Evolutionary conservation across 352 stramenopile genomes (phyloP).

Genomic region (Phytophthora constricta): DNA sequence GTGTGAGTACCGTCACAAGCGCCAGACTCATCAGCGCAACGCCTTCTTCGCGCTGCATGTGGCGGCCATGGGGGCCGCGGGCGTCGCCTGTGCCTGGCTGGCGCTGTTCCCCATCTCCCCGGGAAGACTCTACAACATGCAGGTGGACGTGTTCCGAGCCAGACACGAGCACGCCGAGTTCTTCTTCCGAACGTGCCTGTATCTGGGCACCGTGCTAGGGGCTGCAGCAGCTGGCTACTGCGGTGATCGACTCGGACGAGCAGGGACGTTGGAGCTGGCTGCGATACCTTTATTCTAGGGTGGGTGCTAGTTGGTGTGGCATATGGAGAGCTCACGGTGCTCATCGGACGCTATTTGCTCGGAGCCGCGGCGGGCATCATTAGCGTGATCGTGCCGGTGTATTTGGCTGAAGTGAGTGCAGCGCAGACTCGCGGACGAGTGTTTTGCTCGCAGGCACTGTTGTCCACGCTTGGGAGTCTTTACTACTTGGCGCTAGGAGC

Average conservation of each 20-base stretch:
- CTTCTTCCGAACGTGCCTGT: constrained; percentile 72
- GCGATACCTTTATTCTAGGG: constrained; percentile 77
- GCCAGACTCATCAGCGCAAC: constrained; percentile 43
- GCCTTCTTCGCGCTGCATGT: constrained; percentile 72
- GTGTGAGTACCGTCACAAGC: constrained; percentile 38
- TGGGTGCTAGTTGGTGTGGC: constrained; percentile 74
- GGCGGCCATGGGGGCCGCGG: constrained; percentile 48
- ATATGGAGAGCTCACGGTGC: constrained; percentile 69
- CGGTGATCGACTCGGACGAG: constrained; percentile 67
- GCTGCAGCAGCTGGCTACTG: constrained; percentile 63
- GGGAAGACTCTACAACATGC: constrained; percentile 81
- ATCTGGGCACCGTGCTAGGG: constrained; percentile 68
- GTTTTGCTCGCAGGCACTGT: constrained; percentile 47
- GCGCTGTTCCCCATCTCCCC: constrained; percentile 77
- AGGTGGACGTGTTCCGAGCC: constrained; percentile 84
- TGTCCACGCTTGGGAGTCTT: constrained; percentile 47
- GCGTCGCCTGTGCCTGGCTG: constrained; percentile 61
- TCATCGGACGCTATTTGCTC: constrained; percentile 72
- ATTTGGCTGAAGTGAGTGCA: constrained; percentile 76
- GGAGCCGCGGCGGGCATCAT: constrained; percentile 64
- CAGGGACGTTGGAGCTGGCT: constrained; percentile 75
- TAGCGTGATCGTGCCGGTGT: constrained; percentile 68
- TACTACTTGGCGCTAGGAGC: constrained; percentile 63
- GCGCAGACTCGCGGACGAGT: constrained; percentile 65
- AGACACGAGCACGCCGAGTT: constrained; percentile 72